These are phyloP conservation scores for Raddia distichophylla DNA, from an alignment of 176 grass and related monocot genomes.

Conservation along the genomic window DNA sequence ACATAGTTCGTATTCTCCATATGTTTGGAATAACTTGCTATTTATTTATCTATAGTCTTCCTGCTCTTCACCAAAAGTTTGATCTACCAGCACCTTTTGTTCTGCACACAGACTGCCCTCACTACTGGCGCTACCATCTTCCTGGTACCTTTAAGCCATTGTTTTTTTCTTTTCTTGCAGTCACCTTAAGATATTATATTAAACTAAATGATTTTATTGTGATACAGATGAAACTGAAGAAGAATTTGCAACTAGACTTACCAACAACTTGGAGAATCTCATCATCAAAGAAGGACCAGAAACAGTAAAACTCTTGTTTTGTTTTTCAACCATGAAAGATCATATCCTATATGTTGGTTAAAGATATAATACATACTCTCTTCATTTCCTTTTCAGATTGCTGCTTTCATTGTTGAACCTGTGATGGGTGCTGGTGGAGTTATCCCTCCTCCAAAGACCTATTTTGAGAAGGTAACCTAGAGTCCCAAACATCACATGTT, in stretches of 20 bases:
- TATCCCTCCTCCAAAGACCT: constrained; percentile 83
- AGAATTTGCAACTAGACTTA: constrained; percentile 85
- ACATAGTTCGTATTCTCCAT: neutral
- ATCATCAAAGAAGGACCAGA: constrained; percentile 97
- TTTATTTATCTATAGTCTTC: constrained; percentile 61
- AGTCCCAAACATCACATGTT: neutral
- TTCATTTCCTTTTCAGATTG: constrained; percentile 61
- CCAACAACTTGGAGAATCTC: constrained; percentile 90
- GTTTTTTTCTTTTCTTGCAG: neutral
- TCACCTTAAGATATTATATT: neutral
- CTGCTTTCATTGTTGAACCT: constrained; percentile 97
- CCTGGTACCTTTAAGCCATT: constrained; percentile 48
- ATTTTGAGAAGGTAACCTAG: constrained; percentile 84
- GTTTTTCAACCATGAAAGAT: neutral
- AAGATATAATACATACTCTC: neutral
- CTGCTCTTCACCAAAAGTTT: constrained; percentile 96
- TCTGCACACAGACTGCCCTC: constrained; percentile 87
- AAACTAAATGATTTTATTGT: constrained; percentile 13
- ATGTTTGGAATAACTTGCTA: constrained; percentile 18
- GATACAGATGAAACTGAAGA: constrained; percentile 90
- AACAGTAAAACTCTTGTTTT: constrained; percentile 54
- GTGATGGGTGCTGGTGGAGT: constrained; percentile 97
- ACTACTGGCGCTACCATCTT: constrained; percentile 91
- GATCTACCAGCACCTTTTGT: constrained; percentile 93
- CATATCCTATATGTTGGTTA: constrained; percentile 3